A percentile compares a stretch with the other conserved stretches of the same genome.
phyloP scores from a whole-genome alignment of 1,284 basidiomycete genomes.

The Papiliotrema nemorosa region DNA sequence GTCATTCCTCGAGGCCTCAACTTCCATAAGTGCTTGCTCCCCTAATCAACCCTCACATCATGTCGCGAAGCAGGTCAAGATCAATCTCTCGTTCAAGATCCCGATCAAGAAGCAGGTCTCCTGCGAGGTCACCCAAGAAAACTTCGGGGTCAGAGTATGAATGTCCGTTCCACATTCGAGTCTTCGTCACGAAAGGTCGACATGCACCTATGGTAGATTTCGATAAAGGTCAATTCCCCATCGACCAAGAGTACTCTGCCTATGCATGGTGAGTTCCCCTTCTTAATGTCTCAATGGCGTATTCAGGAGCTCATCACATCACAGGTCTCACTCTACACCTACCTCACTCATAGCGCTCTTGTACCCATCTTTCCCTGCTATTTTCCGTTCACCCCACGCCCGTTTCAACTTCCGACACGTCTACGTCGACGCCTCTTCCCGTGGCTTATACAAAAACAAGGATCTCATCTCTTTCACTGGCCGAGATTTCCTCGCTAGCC shows the following conservation, averaged over 20 bases:
- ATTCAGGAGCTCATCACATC: background rate
- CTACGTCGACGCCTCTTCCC: constrained; percentile 42
- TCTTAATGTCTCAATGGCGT: background rate
- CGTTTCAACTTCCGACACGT: constrained; percentile 42
- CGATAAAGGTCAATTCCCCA: constrained; percentile 37
- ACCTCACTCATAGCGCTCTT: constrained; percentile 37
- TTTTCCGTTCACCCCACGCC: constrained; percentile 37
- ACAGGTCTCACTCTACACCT: constrained; percentile 40
- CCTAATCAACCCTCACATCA: background rate
- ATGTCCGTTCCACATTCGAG: constrained; percentile 40
- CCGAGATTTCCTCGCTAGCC: constrained; percentile 23
- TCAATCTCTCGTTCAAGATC: background rate
- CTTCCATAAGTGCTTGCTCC: background rate
- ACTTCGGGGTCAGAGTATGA: constrained; percentile 1
- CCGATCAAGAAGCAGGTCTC: background rate
- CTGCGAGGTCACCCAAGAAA: constrained; percentile 6
- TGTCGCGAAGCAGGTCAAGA: background rate
- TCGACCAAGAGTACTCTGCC: constrained; percentile 37
- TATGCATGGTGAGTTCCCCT: constrained; percentile 38
- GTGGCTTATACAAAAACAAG: constrained; percentile 34
- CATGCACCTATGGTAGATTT: constrained; percentile 41
- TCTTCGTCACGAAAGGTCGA: constrained; percentile 40
- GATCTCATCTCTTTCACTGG: constrained; percentile 39
- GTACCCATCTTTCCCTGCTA: constrained; percentile 36
- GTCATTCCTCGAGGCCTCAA: too few relatives aligned